Percentiles rank a stretch among this genome's conserved stretches.
Evolutionary conservation across 2,329 filamentous ascomycete genomes (phyloP).

Genomic region (Pyrenochaeta sp.): DNA sequence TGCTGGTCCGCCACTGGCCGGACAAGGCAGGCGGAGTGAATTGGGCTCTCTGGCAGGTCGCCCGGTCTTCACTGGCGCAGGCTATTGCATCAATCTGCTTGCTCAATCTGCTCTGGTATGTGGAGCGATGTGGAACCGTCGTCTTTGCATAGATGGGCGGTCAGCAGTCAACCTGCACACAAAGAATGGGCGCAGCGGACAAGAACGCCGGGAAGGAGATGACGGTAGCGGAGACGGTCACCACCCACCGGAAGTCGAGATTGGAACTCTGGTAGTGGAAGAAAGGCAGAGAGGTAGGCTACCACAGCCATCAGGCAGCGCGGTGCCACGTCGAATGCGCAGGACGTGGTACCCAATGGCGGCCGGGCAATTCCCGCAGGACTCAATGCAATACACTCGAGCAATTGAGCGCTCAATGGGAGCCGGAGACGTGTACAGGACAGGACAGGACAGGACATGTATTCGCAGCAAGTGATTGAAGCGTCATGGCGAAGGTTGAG

Average conservation of each 20-base stretch:
- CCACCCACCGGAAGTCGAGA: background rate
- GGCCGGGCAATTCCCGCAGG: constrained; percentile 16
- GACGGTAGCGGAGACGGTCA: constrained; percentile 33
- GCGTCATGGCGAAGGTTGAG: constrained; percentile 12
- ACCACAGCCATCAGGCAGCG: constrained; percentile 22
- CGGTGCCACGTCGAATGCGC: constrained; percentile 29
- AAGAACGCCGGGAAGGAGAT: constrained; percentile 8
- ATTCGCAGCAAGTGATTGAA: constrained; percentile 10
- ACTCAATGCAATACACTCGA: constrained; percentile 12
- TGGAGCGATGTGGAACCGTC: constrained; percentile 38
- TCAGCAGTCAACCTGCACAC: constrained; percentile 30
- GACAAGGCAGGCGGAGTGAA: constrained; percentile 26
- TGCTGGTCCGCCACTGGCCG: constrained; percentile 19
- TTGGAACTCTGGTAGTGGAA: constrained; percentile 11
- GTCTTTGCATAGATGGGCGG: constrained; percentile 22
- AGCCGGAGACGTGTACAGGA: constrained; percentile 21
- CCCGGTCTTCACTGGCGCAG: constrained; percentile 14
- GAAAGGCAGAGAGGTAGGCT: constrained; percentile 20
- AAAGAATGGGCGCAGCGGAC: constrained; percentile 7
- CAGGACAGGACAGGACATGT: background rate
- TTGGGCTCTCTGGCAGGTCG: constrained; percentile 26
- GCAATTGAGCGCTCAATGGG: constrained; percentile 27
- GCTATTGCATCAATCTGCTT: constrained; percentile 8
- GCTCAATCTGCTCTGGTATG: constrained; percentile 29
- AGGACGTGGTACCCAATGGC: constrained; percentile 30